Evolutionary conservation across 73 alveolate species (phyloP), one percentile per base, ranked within the genome.

Genomic region (Tetrahymena malaccensis): DNA sequence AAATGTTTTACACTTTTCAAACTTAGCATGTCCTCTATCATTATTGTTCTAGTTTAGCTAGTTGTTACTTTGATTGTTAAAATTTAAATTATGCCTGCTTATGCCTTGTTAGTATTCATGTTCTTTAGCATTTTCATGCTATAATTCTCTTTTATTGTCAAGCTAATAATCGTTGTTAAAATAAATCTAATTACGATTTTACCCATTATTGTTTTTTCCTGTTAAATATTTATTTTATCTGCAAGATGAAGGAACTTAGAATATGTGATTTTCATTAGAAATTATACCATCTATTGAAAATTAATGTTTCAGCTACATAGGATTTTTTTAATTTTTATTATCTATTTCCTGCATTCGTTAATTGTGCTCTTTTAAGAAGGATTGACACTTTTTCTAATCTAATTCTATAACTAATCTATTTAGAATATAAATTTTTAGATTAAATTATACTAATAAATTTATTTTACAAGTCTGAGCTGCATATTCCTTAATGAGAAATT

Each of bases 401-500:
- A 70, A 22, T n/a, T 70, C 89, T 12, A 70, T 70, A 7, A 70
- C 37, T 31, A 31, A 27, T 12, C 89, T 70, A 22, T 22, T 70
- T 27, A 70, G 10, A 19, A 70, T 1, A 70, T 27, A 27, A 22
- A 22, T 19, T 70, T 27, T 70, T 10, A 70, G 0, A 31, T 70
- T 70, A 3, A 19, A 27, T 27, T 25, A 12, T n/a, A n/a, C n/a
- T n/a, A 70, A 70, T 70, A 12, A 33, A 70, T 5, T 70, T 27
- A 19, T 70, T 70, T 44, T 95, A 35, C 35, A 95, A 19, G 13
- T 95, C 97, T 19, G 97, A 94, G 55, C 94, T 95, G 22, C 95
- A 94, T 55, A 89, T 85, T 34, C 84, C 93, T 85, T 95, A 21
- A 55, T 95, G 43, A 40, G 97, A 70, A 44, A 85, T 85, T 34